phyloP scores from a whole-genome alignment of 164 flowering plant species.

The Malania oleifera region DNA sequence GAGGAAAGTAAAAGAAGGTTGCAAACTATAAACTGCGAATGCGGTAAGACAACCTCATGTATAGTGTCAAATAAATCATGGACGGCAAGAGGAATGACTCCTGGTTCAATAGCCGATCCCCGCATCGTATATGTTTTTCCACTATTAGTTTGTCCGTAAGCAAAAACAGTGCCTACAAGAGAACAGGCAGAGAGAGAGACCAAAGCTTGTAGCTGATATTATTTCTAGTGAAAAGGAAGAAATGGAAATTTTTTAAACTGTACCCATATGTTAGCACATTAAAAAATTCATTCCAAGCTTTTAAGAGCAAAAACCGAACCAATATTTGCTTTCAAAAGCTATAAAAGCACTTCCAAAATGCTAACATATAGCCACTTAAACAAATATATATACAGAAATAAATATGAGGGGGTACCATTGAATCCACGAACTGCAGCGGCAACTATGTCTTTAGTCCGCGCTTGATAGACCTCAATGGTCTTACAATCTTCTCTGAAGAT shows the following conservation, averaged over 20 bases:
- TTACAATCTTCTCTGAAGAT: conserved; percentile 66
- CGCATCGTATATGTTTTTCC: conserved; percentile 98
- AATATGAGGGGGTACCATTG: conserved; percentile 42
- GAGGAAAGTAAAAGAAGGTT: not conserved
- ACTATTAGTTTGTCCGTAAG: conserved; percentile 97
- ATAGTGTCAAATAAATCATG: conserved; percentile 60
- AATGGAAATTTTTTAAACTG: not conserved
- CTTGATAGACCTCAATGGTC: conserved; percentile 60
- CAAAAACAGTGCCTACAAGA: conserved; percentile 80
- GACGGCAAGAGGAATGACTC: conserved; percentile 89
- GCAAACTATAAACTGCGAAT: not conserved
- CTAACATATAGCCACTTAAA: no score
- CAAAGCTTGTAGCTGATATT: no score
- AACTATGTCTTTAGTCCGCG: conserved; percentile 69
- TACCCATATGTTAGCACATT: no score
- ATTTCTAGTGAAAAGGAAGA: not conserved
- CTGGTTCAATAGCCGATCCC: conserved; percentile 74
- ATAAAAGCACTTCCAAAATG: no score
- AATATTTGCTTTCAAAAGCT: no score
- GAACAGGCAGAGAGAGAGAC: not conserved
- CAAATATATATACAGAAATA: no score
- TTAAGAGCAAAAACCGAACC: not conserved
- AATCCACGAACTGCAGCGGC: conserved; percentile 89
- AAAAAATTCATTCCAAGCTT: no score
- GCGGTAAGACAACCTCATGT: conserved; percentile 49